A percentile compares a stretch with the other conserved stretches of the same genome.
These are phyloP conservation scores for Pseudodiploospora longispora DNA, from an alignment of 2,329 filamentous ascomycete genomes.

Conservation along the genomic window DNA sequence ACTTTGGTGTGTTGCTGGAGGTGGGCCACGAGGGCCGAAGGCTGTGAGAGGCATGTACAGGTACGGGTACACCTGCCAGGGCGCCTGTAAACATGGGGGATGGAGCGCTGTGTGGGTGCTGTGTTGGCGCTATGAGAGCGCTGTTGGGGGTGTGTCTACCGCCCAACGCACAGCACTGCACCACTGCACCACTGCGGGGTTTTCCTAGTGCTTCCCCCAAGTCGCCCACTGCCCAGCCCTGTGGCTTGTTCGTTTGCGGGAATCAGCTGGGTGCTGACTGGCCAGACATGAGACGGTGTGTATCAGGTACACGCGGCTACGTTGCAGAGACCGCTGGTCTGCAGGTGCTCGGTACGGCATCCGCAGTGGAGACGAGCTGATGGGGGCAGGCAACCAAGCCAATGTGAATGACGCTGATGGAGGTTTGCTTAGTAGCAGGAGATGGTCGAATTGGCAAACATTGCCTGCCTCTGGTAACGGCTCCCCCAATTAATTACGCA, in stretches of 20 bases:
- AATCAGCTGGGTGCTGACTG: slow-evolving; percentile 9
- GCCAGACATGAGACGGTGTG: slow-evolving; percentile 8
- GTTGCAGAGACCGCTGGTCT: not conserved
- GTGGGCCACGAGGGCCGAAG: not conserved
- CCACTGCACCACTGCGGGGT: slow-evolving; percentile 2
- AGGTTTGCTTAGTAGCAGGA: too few relatives aligned
- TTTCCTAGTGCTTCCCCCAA: not conserved
- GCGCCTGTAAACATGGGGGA: too few relatives aligned
- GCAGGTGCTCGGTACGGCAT: slow-evolving; percentile 2
- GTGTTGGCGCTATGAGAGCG: too few relatives aligned
- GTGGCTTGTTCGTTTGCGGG: not conserved
- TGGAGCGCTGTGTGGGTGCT: too few relatives aligned
- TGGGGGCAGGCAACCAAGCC: too few relatives aligned
- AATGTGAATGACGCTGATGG: too few relatives aligned
- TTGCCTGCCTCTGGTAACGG: too few relatives aligned
- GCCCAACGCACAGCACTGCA: not conserved
- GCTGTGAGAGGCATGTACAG: too few relatives aligned
- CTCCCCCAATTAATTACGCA: too few relatives aligned
- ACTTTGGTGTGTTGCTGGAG: not conserved
- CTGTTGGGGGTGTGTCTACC: slow-evolving; percentile 2
- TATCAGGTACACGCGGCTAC: slow-evolving; percentile 1
- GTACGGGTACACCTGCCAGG: too few relatives aligned
- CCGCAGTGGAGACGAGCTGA: not conserved
- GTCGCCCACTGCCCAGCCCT: not conserved
- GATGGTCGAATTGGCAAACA: too few relatives aligned